Conservation (phyloP, 768 basidiomycete genomes). For the Rhizopogon rudus region DNA sequence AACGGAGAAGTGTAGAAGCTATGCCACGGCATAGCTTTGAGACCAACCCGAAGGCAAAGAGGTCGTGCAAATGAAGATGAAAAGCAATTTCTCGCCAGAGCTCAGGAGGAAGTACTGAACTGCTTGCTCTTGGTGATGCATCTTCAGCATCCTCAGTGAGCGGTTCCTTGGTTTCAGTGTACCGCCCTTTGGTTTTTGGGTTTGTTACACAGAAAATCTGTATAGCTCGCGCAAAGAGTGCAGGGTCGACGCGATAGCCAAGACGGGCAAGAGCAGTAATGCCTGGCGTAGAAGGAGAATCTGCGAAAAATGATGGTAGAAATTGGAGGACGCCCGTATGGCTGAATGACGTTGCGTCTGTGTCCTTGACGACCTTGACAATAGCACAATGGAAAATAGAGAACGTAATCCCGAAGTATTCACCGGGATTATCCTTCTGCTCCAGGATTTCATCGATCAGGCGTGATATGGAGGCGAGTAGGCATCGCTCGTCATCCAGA, state of each 20-base stretch:
- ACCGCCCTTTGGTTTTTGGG: no score
- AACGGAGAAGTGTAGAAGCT: background rate
- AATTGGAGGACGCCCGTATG: background rate
- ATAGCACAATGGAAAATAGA: background rate
- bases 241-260: constrained; percentile 1
- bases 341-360: background rate
- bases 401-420: background rate
- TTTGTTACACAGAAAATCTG: no score
- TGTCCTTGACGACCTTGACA: background rate
- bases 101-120: background rate
- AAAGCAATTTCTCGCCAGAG: background rate
- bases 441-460: background rate
- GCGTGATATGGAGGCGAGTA: background rate
- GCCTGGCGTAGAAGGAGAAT: background rate
- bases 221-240: background rate
- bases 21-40: background rate
- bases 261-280: constrained; percentile 2
- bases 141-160: background rate
- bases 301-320: background rate
- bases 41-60: background rate
- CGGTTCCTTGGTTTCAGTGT: no score
- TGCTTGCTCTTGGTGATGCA: background rate
- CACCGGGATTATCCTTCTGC: background rate
- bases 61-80: background rate
- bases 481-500: constrained; percentile 17